Conservation (phyloP, 2,329 filamentous ascomycete genomes). For the Fusarium equiseti region DNA sequence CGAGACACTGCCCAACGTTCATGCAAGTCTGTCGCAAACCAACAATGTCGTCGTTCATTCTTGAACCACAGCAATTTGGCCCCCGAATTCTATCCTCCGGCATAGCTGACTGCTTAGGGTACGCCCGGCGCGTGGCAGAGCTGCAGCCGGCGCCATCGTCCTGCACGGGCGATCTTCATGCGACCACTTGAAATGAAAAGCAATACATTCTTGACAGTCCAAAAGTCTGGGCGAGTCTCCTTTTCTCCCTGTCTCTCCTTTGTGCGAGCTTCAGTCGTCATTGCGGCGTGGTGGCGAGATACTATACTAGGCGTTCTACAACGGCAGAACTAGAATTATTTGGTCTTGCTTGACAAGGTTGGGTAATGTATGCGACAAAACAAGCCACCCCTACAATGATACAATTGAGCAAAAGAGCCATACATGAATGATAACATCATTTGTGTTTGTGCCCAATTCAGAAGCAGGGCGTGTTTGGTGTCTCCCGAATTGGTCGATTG, state of each 20-base stretch:
- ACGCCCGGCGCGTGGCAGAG: conserved; percentile 29
- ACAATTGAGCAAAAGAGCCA: conserved; percentile 8
- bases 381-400: conserved; percentile 4
- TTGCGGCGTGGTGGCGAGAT: conserved; percentile 20
- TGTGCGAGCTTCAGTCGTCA: conserved; percentile 15
- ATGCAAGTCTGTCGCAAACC: conserved; percentile 11
- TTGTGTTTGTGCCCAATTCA: not conserved
- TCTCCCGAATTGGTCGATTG: conserved; percentile 36
- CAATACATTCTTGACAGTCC: not conserved
- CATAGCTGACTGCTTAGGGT: conserved; percentile 5
- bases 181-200: conserved; percentile 31
- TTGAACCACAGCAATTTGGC: conserved; percentile 20
- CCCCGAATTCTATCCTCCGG: conserved; percentile 26
- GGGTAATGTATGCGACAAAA: conserved; percentile 21
- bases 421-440: conserved; percentile 1
- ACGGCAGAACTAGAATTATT: not conserved
- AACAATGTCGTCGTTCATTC: conserved; percentile 4
- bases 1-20: conserved; percentile 10
- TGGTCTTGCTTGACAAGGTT: conserved; percentile 14
- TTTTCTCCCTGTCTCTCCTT: not conserved
- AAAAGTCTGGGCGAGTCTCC: conserved; percentile 1
- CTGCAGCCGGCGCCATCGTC: conserved; percentile 28
- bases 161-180: conserved; percentile 38
- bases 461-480: conserved; percentile 24
- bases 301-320: conserved; percentile 5